Percentiles rank a stretch among this genome's conserved stretches.
phyloP scores from a whole-genome alignment of 2,329 filamentous ascomycete species.

The Pseudocercospora eumusae region DNA sequence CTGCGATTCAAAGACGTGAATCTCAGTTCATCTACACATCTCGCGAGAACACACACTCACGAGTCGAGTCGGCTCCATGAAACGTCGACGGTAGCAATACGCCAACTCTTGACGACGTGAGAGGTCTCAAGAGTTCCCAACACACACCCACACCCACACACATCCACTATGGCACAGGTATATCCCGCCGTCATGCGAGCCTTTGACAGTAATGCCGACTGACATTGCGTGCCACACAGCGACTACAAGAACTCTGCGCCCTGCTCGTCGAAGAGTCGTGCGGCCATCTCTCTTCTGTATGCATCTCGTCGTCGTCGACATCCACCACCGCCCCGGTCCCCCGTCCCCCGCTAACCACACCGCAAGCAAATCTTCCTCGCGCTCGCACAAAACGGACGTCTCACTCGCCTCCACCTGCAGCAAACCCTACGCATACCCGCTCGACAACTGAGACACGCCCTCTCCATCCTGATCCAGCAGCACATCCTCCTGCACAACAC shows the following conservation, averaged over 20 bases:
- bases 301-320: constrained; percentile 39
- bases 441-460: constrained; percentile 76
- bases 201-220: too few species aligned
- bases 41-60: constrained; percentile 7
- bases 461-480: constrained; percentile 84
- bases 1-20: neutral
- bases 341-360: constrained; percentile 18
- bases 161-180: constrained; percentile 22
- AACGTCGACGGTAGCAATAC: constrained; percentile 34
- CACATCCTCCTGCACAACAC: constrained; percentile 57
- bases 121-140: constrained; percentile 40
- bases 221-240: constrained; percentile 55
- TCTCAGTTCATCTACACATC: neutral
- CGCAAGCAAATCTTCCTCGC: constrained; percentile 77
- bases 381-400: constrained; percentile 76
- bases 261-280: constrained; percentile 86
- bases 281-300: constrained; percentile 88
- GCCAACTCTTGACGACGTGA: constrained; percentile 40
- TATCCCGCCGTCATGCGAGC: too few species aligned
- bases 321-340: too few species aligned
- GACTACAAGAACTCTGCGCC: constrained; percentile 82
- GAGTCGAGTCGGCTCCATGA: constrained; percentile 33
- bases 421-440: constrained; percentile 71
- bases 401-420: constrained; percentile 67
- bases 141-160: too few species aligned